phyloP scores from a whole-genome alignment of 2,329 filamentous ascomycete species.

The Teratosphaeria destructans region DNA sequence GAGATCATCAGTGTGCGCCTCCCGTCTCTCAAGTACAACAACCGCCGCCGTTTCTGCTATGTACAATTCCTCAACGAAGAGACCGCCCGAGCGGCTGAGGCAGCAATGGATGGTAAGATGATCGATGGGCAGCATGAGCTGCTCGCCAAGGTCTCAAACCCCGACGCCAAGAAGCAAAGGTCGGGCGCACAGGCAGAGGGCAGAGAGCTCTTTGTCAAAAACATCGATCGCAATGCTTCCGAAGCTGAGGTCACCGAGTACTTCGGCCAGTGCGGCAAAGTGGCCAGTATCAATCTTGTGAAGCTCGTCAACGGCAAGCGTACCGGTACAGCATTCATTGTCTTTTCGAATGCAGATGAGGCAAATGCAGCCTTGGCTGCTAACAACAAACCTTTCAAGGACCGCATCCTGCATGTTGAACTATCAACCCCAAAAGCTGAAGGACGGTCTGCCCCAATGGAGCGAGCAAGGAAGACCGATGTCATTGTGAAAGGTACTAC shows the following conservation, averaged over 20 bases:
- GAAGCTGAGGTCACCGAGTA: slow-evolving; percentile 60
- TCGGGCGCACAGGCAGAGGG: slow-evolving; percentile 76
- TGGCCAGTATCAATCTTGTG: slow-evolving; percentile 63
- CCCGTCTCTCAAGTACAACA: slow-evolving; percentile 82
- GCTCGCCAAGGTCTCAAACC: slow-evolving; percentile 74
- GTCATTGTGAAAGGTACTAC: slow-evolving; percentile 20
- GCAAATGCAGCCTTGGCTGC: slow-evolving; percentile 24
- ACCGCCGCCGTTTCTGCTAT: slow-evolving; percentile 88
- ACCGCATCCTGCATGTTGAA: slow-evolving; percentile 26
- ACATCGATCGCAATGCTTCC: slow-evolving; percentile 65
- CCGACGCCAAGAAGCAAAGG: slow-evolving; percentile 63
- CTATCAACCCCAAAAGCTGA: slow-evolving; percentile 20
- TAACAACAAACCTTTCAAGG: slow-evolving; percentile 24
- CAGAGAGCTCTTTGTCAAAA: slow-evolving; percentile 75
- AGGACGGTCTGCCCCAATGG: slow-evolving; percentile 16
- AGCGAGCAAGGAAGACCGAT: slow-evolving; percentile 21
- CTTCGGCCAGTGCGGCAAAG: slow-evolving; percentile 65
- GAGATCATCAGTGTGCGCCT: slow-evolving; percentile 78
- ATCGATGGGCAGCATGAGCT: slow-evolving; percentile 61
- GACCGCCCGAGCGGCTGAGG: slow-evolving; percentile 58
- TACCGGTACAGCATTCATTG: slow-evolving; percentile 71
- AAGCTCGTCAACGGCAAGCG: slow-evolving; percentile 56
- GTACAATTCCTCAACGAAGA: slow-evolving; percentile 67
- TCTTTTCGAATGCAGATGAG: slow-evolving; percentile 51
- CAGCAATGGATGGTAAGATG: slow-evolving; percentile 58